Percentiles rank a stretch among this genome's conserved stretches.
phyloP scores from a whole-genome alignment of 2,329 filamentous ascomycete genomes.

The Sarocladium strictum region DNA sequence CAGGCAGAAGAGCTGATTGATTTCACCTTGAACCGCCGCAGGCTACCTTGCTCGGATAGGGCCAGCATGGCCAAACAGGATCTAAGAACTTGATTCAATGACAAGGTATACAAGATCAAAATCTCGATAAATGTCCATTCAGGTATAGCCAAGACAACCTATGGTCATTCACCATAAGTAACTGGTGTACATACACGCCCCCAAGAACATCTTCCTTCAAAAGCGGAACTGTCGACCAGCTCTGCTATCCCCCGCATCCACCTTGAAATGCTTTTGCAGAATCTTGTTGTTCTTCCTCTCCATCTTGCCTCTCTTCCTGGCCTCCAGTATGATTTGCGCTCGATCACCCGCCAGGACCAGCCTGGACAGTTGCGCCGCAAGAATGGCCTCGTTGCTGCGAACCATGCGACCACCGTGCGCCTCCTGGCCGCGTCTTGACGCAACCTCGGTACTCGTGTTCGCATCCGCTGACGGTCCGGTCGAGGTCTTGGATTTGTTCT shows the following conservation, averaged over 20 bases:
- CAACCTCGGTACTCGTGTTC: background rate
- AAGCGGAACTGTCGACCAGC: constrained; percentile 11
- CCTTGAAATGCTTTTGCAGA: constrained; percentile 13
- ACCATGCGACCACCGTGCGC: constrained; percentile 7
- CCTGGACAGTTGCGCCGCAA: constrained; percentile 15
- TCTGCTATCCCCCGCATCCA: constrained; percentile 13
- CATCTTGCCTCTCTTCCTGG: constrained; percentile 14
- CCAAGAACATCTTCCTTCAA: too few species aligned
- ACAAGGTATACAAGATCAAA: too few species aligned
- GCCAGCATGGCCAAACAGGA: too few species aligned
- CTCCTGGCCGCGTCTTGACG: background rate
- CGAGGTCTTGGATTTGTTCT: background rate
- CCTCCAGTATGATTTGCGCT: constrained; percentile 13
- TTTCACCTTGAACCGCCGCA: too few species aligned
- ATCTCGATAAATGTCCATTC: too few species aligned
- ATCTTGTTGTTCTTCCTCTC: constrained; percentile 14
- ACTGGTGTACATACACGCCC: too few species aligned
- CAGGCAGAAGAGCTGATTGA: too few species aligned
- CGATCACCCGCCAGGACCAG: constrained; percentile 12
- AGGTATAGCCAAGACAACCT: too few species aligned
- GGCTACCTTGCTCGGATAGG: too few species aligned
- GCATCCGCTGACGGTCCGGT: background rate
- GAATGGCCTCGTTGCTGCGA: constrained; percentile 13
- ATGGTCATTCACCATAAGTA: too few species aligned
- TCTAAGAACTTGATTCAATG: too few species aligned